phyloP scores from a whole-genome alignment of 1,284 basidiomycete genomes.

The Meira miltonrushii region DNA sequence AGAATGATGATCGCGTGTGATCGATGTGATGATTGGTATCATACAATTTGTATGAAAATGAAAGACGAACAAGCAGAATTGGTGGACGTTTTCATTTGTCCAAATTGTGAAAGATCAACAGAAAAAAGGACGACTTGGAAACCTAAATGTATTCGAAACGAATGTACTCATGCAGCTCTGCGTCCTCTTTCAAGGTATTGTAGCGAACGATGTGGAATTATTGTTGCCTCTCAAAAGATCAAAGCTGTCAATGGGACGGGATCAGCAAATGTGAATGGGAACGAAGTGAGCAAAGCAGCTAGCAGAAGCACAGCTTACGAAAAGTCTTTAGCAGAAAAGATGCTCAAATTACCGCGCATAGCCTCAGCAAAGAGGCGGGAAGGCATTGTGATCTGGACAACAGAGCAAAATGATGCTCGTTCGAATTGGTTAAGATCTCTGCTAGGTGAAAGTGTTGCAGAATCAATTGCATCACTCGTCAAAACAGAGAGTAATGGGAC shows the following conservation, averaged over 20 bases:
- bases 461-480: background rate
- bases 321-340: conserved; percentile 7
- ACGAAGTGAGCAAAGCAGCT: background rate
- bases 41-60: conserved; percentile 20
- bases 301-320: conserved; percentile 2
- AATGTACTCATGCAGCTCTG: conserved; percentile 16
- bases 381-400: conserved; percentile 16
- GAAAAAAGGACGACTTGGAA: conserved; percentile 22
- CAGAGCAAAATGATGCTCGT: background rate
- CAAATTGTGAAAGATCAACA: conserved; percentile 14
- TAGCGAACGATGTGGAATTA: conserved; percentile 21
- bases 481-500: background rate
- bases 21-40: conserved; percentile 26
- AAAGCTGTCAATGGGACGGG: background rate
- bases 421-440: background rate
- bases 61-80: conserved; percentile 16
- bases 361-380: conserved; percentile 9
- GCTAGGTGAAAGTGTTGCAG: background rate
- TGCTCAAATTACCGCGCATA: background rate
- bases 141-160: conserved; percentile 12
- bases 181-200: conserved; percentile 22
- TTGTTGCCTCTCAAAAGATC: conserved; percentile 15
- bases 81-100: conserved; percentile 23
- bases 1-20: conserved; percentile 25
- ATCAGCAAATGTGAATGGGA: background rate